These are phyloP conservation scores for Dipteronia sinensis DNA, from an alignment of 345 rosid species.

Conservation along the genomic window DNA sequence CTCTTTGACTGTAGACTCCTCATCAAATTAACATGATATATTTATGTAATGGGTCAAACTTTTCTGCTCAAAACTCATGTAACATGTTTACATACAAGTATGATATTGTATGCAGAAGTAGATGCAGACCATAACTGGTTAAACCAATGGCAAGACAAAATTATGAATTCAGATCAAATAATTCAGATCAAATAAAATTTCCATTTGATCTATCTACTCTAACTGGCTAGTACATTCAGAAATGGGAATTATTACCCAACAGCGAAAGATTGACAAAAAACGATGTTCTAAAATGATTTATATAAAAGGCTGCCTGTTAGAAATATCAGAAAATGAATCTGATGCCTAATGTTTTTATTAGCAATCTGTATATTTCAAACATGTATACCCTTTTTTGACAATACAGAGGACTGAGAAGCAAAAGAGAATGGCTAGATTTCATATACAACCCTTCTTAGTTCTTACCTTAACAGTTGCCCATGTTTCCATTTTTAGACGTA, in stretches of 20 bases:
- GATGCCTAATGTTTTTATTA: too few species aligned
- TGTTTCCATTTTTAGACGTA: background rate
- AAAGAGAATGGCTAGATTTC: background rate
- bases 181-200: background rate
- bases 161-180: too few species aligned
- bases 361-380: too few species aligned
- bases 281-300: too few species aligned
- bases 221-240: background rate
- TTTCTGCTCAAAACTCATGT: background rate
- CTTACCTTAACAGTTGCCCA: background rate
- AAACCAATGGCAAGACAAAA: background rate
- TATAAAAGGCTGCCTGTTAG: too few species aligned
- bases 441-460: background rate
- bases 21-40: too few species aligned
- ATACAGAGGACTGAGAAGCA: background rate
- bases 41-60: background rate
- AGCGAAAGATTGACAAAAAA: too few species aligned
- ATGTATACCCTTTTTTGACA: too few species aligned
- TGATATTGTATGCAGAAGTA: background rate
- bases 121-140: background rate
- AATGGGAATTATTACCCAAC: background rate
- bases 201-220: background rate
- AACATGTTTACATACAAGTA: too few species aligned
- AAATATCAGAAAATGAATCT: too few species aligned
- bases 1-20: background rate